A percentile compares a stretch with the other conserved stretches of the same genome.
These are phyloP conservation scores for Chondrus crispus DNA, from an alignment of 23 red algal genomes.

Conservation along the genomic window DNA sequence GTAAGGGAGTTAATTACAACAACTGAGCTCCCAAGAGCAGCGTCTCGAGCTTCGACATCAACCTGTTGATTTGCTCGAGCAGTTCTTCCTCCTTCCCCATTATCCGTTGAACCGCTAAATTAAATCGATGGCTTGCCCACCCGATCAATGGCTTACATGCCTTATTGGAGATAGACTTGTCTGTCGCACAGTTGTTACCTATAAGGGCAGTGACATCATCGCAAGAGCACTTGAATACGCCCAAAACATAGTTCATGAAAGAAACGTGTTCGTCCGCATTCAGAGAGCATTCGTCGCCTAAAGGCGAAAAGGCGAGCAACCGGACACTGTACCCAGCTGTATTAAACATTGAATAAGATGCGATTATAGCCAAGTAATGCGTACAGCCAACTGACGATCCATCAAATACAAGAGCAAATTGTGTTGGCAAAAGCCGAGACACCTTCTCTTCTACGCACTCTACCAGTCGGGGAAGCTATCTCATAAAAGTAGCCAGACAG, in stretches of 20 bases:
- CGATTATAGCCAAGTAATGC: background rate
- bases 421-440: background rate
- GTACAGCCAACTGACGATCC: background rate
- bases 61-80: background rate
- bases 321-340: background rate
- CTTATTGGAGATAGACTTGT: background rate
- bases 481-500: background rate
- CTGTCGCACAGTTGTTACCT: background rate
- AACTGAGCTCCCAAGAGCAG: background rate
- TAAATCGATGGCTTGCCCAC: background rate
- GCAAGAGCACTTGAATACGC: background rate
- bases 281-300: background rate
- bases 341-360: background rate
- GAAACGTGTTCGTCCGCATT: background rate
- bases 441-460: background rate
- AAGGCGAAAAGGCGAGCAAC: background rate
- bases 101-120: background rate
- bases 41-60: background rate
- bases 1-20: background rate
- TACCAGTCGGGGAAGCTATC: background rate
- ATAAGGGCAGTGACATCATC: background rate
- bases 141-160: background rate
- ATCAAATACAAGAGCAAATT: background rate
- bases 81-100: background rate
- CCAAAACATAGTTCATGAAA: background rate